These are phyloP conservation scores for Pseudogymnoascus sp. DNA, from an alignment of 2,329 filamentous ascomycete species.

Conservation along the genomic window DNA sequence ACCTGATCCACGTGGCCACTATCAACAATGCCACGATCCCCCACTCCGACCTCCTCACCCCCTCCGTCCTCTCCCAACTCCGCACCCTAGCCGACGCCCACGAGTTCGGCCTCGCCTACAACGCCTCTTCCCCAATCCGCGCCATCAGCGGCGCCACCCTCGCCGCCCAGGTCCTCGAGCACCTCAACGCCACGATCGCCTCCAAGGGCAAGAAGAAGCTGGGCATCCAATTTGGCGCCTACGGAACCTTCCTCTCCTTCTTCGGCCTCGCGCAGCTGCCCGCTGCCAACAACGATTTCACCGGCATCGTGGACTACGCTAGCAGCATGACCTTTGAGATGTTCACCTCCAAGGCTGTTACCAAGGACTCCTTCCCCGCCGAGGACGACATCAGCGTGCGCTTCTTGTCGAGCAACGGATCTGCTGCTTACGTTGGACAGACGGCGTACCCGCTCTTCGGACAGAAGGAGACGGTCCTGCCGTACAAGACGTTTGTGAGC, in stretches of 20 bases:
- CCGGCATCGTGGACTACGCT: conserved; percentile 74
- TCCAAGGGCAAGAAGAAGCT: conserved; percentile 37
- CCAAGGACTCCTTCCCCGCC: conserved; percentile 39
- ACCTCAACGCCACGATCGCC: conserved; percentile 44
- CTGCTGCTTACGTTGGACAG: conserved; percentile 43
- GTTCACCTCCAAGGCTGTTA: conserved; percentile 44
- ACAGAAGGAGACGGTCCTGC: conserved; percentile 43
- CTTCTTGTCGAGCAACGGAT: conserved; percentile 55
- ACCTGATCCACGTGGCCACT: conserved; percentile 50
- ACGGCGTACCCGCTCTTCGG: conserved; percentile 52
- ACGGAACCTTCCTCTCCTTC: conserved; percentile 54
- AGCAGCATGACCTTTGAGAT: conserved; percentile 74
- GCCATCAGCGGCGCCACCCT: conserved; percentile 51
- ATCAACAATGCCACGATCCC: conserved; percentile 56
- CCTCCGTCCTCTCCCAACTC: conserved; percentile 52
- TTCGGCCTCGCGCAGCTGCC: conserved; percentile 50
- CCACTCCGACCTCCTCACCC: conserved; percentile 50
- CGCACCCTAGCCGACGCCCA: conserved; percentile 68
- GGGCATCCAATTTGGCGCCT: conserved; percentile 52
- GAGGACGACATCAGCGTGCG: conserved; percentile 45
- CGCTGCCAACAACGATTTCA: conserved; percentile 53
- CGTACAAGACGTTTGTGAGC: conserved; percentile 60
- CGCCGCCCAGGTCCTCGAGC: conserved; percentile 45
- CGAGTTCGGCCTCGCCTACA: conserved; percentile 78
- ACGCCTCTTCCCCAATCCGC: conserved; percentile 58